A percentile compares a stretch with the other conserved stretches of the same genome.
phyloP scores from a whole-genome alignment of 2,329 filamentous ascomycete genomes.

The Chrysoporthe austroafricana region DNA sequence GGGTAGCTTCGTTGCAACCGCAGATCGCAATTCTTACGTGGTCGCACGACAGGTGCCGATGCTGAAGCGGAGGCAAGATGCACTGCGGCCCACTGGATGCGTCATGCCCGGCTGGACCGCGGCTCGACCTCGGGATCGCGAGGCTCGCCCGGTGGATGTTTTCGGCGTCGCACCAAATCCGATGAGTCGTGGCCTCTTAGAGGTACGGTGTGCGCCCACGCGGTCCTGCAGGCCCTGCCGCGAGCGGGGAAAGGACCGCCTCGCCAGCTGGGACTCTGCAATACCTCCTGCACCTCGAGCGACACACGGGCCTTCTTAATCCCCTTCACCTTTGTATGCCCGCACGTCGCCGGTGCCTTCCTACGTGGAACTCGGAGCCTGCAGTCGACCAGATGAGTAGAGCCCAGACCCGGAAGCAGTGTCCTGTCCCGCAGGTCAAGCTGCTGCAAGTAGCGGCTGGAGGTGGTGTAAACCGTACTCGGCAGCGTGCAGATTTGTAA shows the following conservation, averaged over 20 bases:
- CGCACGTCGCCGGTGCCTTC: neutral
- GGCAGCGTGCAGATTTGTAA: neutral
- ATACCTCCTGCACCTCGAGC: neutral
- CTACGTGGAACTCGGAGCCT: neutral
- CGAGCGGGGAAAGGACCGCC: too few species aligned
- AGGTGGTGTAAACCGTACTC: neutral
- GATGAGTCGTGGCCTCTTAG: neutral
- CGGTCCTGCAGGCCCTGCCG: neutral
- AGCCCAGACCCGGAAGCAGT: neutral
- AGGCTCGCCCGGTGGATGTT: neutral
- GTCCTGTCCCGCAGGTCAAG: neutral
- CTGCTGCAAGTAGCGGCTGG: neutral
- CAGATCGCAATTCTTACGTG: neutral
- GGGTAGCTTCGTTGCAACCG: neutral
- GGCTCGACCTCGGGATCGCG: neutral
- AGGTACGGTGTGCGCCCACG: neutral
- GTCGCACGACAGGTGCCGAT: constrained; percentile 18
- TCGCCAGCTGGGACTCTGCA: neutral
- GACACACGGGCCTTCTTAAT: neutral
- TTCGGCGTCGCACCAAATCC: neutral
- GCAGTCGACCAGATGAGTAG: neutral
- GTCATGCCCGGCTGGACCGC: neutral
- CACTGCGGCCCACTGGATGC: constrained; percentile 3
- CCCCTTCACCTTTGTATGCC: neutral
- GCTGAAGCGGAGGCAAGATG: neutral